A percentile compares a stretch with the other conserved stretches of the same genome.
Conservation (phyloP, 768 basidiomycete genomes). For the Suillus subluteus region DNA sequence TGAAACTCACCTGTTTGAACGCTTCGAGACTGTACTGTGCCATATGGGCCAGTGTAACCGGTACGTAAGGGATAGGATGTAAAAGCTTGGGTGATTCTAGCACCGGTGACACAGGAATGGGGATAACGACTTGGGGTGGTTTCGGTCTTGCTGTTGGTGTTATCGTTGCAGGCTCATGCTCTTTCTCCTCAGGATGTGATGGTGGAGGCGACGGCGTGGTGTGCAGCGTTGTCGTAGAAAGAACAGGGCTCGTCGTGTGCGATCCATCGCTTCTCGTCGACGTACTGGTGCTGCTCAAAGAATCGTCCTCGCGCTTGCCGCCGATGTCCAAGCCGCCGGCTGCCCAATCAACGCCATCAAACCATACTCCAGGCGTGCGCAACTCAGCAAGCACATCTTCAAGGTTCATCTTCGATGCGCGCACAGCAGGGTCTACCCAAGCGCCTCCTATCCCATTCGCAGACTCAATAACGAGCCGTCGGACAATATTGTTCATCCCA, state of each 20-base stretch:
- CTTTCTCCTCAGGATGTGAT: conserved; percentile 35
- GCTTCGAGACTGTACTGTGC: conserved; percentile 63
- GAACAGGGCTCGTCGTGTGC: conserved; percentile 69
- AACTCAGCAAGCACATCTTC: conserved; percentile 65
- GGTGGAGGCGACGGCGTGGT: conserved; percentile 83
- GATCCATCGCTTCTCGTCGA: conserved; percentile 56
- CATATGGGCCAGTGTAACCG: conserved; percentile 55
- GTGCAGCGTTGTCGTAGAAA: conserved; percentile 73
- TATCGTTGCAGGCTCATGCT: conserved; percentile 31
- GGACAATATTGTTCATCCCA: conserved; percentile 70
- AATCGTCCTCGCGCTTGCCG: conserved; percentile 47
- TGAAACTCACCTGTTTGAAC: conserved; percentile 52
- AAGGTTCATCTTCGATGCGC: conserved; percentile 55
- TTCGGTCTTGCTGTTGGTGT: conserved; percentile 17
- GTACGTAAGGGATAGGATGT: conserved; percentile 71
- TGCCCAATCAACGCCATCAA: conserved; percentile 71
- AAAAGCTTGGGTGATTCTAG: conserved; percentile 63
- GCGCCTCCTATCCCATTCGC: conserved; percentile 40
- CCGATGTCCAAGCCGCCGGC: conserved; percentile 25
- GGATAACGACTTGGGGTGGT: conserved; percentile 36
- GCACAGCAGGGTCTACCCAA: conserved; percentile 53
- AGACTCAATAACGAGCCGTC: conserved; percentile 67
- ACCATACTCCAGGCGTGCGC: conserved; percentile 66
- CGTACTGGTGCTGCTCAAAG: conserved; percentile 43
- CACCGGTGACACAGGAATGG: conserved; percentile 57